phyloP scores from a whole-genome alignment of 2,329 filamentous ascomycete genomes.

The Clarireedia monteithiana region DNA sequence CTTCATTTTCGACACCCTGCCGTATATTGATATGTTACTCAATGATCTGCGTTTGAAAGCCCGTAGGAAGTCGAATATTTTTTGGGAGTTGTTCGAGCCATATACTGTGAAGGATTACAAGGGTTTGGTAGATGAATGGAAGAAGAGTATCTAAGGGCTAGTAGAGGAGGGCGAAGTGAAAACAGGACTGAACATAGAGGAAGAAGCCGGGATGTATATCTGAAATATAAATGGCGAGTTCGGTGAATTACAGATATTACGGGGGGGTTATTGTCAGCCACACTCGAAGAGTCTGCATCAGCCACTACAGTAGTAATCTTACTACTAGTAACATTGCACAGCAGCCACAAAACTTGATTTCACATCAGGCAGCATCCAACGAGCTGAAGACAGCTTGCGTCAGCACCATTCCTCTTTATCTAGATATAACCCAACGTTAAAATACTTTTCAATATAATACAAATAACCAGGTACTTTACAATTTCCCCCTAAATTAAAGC shows the following conservation, averaged over 20 bases:
- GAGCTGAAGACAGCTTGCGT: not conserved
- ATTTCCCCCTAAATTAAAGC: not conserved
- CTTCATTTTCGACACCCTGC: conserved; percentile 69
- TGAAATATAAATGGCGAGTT: not conserved
- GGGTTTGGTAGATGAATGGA: conserved; percentile 37
- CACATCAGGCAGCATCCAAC: not conserved
- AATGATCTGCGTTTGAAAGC: conserved; percentile 54
- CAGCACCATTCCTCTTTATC: not conserved
- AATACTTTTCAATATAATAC: not conserved
- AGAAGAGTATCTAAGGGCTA: not conserved
- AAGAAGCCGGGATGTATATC: not conserved
- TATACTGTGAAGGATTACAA: conserved; percentile 40
- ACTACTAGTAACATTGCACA: not conserved
- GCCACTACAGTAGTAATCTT: no score
- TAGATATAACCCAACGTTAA: not conserved
- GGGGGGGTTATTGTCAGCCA: no score
- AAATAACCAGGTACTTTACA: not conserved
- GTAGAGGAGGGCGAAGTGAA: not conserved
- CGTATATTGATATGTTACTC: conserved; percentile 63
- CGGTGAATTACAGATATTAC: no score
- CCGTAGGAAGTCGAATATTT: conserved; percentile 40
- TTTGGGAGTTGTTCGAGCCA: conserved; percentile 34
- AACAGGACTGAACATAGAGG: not conserved
- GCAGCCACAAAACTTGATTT: not conserved
- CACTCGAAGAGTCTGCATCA: no score